Evolutionary conservation across 306 rosid genomes (phyloP), one percentile per base, ranked within the genome.

Genomic region (Carpinus viminea): DNA sequence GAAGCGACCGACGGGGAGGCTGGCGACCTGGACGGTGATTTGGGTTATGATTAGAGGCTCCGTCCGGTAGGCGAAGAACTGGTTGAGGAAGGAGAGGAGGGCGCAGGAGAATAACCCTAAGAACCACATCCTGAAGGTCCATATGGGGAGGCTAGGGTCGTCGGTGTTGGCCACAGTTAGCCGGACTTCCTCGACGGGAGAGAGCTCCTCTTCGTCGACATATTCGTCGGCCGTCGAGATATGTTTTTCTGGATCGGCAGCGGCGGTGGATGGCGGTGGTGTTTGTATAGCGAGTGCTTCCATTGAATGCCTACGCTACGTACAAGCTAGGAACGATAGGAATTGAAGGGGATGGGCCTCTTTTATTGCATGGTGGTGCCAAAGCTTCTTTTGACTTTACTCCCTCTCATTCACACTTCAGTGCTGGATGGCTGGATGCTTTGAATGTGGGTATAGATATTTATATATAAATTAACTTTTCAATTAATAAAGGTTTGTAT

Each of bases 81-180:
- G 93, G 84, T 93, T 90, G 52, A 93, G 91, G 74, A 91, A 93
- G 5, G 97, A 90, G 41, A 91, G 68, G 26, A 90, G 86, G 24
- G 83, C 73, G 38, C 97, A 93, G 0, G 97, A 93, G 80, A 88
- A 7, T 0, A 91, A 70, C 0, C 98, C 97, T 6, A 93, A 48
- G 45, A 84, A 76, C 98, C 98, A 93, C 98, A 93, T 93, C 1
- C 97, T 87, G 82, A 93, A 93, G 4, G 98, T 93, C 98, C 98
- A 91, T 20, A 93, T 89, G 0, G 97, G 98, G 2, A 72, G 89
- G 15, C 79, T 78, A 34, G 81, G 86, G 73, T 93, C 92, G 74
- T 93, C 98, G 11, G 85, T 81, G 87, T 84, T 87, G 2, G 88
- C 64, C 0, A 93, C 98, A 1, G 97, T 93, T 28, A 90, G 18